A percentile compares a stretch with the other conserved stretches of the same genome.
Evolutionary conservation across 805 yeast species (phyloP).

Genomic region (Priceomyces fermenticarens): DNA sequence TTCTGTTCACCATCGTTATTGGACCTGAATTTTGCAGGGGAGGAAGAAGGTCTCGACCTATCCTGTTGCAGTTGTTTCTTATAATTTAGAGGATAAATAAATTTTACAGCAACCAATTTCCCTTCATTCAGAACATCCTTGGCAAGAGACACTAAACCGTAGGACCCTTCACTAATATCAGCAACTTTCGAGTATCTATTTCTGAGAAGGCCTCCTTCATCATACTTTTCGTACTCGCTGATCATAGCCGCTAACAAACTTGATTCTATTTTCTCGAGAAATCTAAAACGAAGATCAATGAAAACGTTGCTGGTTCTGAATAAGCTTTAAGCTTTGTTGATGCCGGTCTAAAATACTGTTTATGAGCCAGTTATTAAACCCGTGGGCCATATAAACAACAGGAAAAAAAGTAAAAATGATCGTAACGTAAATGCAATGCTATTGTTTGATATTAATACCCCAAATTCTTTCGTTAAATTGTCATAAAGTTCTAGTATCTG

Average conservation of each 20-base stretch:
- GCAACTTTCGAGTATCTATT: conserved; percentile 64
- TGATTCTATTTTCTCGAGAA: background rate
- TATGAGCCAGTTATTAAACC: background rate
- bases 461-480: conserved; percentile 7
- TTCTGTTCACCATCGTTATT: conserved; percentile 6
- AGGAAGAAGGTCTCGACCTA: conserved; percentile 26
- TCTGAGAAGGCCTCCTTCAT: conserved; percentile 47
- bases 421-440: too few species aligned
- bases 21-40: conserved; percentile 33
- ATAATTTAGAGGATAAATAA: conserved; percentile 61
- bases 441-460: too few species aligned
- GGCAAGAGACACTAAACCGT: conserved; percentile 88
- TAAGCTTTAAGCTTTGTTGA: too few species aligned
- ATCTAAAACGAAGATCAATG: background rate
- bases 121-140: conserved; percentile 52
- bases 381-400: background rate
- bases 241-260: conserved; percentile 13
- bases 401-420: too few species aligned
- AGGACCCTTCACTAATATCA: conserved; percentile 87
- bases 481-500: conserved; percentile 7
- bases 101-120: conserved; percentile 78
- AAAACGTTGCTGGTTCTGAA: background rate
- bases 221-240: conserved; percentile 40
- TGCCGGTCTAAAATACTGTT: too few species aligned
- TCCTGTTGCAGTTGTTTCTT: conserved; percentile 18